Evolutionary conservation across 257 asterid species (phyloP).

Genomic region (Cinchona pubescens): DNA sequence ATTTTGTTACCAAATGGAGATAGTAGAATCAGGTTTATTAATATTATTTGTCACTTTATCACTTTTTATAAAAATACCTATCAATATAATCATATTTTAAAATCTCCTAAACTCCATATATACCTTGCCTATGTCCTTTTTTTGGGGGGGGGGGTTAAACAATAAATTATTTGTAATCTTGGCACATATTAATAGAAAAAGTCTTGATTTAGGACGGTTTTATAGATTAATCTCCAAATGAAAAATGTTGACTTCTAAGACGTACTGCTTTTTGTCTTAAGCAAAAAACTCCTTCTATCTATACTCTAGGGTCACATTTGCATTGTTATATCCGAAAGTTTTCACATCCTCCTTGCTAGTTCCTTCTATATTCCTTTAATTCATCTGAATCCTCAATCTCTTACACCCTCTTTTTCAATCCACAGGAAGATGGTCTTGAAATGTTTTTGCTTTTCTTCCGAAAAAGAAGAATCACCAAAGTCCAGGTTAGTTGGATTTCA

Average conservation of each 20-base stretch:
- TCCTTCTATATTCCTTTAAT: background rate
- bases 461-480: slow-evolving; percentile 10
- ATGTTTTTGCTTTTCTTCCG: slow-evolving; percentile 28
- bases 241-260: background rate
- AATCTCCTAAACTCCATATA: too few species aligned
- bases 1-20: too few species aligned
- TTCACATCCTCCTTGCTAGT: background rate
- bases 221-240: background rate
- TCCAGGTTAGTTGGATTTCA: slow-evolving; percentile 20
- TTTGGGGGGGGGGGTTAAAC: too few species aligned
- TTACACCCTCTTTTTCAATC: background rate
- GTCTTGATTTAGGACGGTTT: background rate
- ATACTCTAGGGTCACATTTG: background rate
- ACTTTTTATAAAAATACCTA: too few species aligned
- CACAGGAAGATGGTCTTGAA: slow-evolving; percentile 18
- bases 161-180: too few species aligned
- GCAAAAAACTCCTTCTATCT: background rate
- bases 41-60: too few species aligned
- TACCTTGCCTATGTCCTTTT: background rate
- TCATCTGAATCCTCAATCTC: background rate
- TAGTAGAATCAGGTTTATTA: too few species aligned
- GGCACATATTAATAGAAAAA: background rate
- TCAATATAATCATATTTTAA: too few species aligned
- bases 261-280: background rate
- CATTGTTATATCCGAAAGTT: slow-evolving; percentile 12